Conservation (phyloP, 1,139 yeast genomes). For the Pichia kudriavzevii region DNA sequence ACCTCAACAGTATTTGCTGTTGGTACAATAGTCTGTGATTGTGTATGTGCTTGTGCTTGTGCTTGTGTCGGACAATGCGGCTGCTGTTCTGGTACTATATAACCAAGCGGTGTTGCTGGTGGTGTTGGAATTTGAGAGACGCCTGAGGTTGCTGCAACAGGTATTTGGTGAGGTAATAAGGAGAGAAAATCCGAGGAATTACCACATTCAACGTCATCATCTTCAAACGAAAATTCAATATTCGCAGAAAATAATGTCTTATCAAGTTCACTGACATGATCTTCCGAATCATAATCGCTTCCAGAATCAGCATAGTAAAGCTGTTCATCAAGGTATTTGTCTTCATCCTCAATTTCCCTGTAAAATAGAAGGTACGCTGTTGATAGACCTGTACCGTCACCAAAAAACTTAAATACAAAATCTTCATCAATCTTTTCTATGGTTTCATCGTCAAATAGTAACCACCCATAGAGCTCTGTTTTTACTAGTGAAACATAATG, state of each 20-base stretch:
- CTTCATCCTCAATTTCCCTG: conserved; percentile 34
- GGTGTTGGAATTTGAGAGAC: conserved; percentile 1
- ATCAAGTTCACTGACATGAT: no score
- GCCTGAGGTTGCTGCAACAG: neutral
- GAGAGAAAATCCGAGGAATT: no score
- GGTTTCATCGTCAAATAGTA: conserved; percentile 89
- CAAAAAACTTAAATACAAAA: conserved; percentile 80
- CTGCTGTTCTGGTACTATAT: neutral
- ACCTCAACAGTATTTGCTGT: no score
- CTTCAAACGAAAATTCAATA: no score
- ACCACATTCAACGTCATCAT: no score
- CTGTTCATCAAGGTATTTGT: conserved; percentile 18
- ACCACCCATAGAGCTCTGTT: conserved; percentile 76
- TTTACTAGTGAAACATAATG: conserved; percentile 87
- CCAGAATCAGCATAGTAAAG: conserved; percentile 28
- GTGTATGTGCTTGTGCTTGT: conserved; percentile 1
- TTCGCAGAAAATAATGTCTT: no score
- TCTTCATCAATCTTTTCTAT: conserved; percentile 83
- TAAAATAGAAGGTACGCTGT: conserved; percentile 89
- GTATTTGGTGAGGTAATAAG: neutral
- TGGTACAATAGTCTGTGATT: no score
- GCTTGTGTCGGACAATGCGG: neutral
- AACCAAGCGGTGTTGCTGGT: neutral
- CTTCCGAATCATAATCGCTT: conserved; percentile 21
- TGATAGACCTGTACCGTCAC: conserved; percentile 82